These are phyloP conservation scores for Yueomyces sp. DNA, from an alignment of 805 yeast species.

Conservation along the genomic window DNA sequence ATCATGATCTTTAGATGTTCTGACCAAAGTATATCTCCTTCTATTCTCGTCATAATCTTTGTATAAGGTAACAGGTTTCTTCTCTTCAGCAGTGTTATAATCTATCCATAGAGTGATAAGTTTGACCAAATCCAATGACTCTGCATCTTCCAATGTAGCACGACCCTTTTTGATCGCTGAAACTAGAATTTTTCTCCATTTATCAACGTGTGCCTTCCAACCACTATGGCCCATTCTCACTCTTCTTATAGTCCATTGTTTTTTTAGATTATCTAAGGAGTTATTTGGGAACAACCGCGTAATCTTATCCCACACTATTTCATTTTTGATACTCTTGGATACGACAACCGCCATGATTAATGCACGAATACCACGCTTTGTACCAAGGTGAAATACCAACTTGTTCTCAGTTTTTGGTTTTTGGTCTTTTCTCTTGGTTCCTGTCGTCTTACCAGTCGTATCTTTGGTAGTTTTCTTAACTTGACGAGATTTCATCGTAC, in stretches of 20 bases:
- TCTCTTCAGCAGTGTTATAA: conserved; percentile 25
- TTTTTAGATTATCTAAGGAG: conserved; percentile 33
- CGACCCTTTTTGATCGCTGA: conserved; percentile 43
- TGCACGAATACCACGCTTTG: conserved; percentile 35
- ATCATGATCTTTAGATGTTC: conserved; percentile 16
- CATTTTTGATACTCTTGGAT: conserved; percentile 45
- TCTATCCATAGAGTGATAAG: conserved; percentile 57
- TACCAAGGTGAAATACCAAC: conserved; percentile 14
- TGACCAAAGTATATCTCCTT: conserved; percentile 31
- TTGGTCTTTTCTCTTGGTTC: background rate
- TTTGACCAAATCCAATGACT: conserved; percentile 34
- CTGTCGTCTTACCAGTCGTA: background rate
- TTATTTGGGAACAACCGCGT: conserved; percentile 31
- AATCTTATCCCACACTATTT: conserved; percentile 56
- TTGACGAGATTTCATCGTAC: too few species aligned
- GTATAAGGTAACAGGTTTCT: conserved; percentile 9
- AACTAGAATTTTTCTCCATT: conserved; percentile 56
- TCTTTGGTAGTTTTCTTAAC: background rate
- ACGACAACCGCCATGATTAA: conserved; percentile 56
- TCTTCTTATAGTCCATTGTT: conserved; percentile 50
- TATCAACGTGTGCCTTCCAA: conserved; percentile 36
- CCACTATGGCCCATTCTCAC: conserved; percentile 49
- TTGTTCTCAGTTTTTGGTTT: background rate
- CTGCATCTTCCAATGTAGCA: conserved; percentile 36
- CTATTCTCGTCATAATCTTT: conserved; percentile 34